Percentiles rank a stretch among this genome's conserved stretches.
phyloP scores from a whole-genome alignment of 176 grass and related monocot species.

The bread wheat (Triticum aestivum) region IWGSC_CS_RefSeq_v2.1 NC_057796.1:441686761-441687260 shows the following conservation, averaged over 20 bases:
- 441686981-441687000: conserved; percentile 51
- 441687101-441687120: conserved; percentile 85
- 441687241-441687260: conserved; percentile 44
- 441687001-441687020: conserved; percentile 61
- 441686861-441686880: conserved; percentile 76
- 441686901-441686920: conserved; percentile 48
- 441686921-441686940: conserved; percentile 53
- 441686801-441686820: conserved; percentile 78
- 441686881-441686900: conserved; percentile 96
- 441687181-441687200: conserved; percentile 77
- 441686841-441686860: conserved; percentile 37
- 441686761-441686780: conserved; percentile 50
- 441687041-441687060: conserved; percentile 38
- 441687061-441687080: conserved; percentile 53
- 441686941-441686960: conserved; percentile 97
- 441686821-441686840: conserved; percentile 50
- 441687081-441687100: conserved; percentile 62
- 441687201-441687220: conserved; percentile 45
- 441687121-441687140: conserved; percentile 48
- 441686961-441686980: conserved; percentile 51
- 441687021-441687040: conserved; percentile 98
- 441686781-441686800: conserved; percentile 57
- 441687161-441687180: conserved; percentile 68
- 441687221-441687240: conserved; percentile 50
- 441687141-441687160: conserved; percentile 64